A percentile compares a stretch with the other conserved stretches of the same genome.
These are phyloP conservation scores for Solanum ossicruentum DNA, from an alignment of 257 asterid species.

Conservation along the genomic window DNA sequence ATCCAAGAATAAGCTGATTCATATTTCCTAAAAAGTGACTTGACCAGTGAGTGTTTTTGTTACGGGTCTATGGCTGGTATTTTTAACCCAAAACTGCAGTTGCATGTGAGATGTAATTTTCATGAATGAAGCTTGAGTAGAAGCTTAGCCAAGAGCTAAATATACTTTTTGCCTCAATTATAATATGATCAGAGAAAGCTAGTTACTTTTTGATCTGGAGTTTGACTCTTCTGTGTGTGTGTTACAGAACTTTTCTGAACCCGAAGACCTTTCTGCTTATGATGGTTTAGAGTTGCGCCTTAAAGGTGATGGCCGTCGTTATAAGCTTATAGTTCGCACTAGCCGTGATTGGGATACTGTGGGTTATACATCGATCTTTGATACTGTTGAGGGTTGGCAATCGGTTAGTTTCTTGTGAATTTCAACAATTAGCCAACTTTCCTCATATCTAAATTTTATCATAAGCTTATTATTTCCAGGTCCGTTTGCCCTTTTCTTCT, in stretches of 20 bases:
- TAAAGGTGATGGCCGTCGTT: constrained; percentile 84
- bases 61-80: not conserved
- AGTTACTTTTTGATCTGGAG: not conserved
- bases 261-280: constrained; percentile 85
- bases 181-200: not conserved
- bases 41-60: not conserved
- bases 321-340: constrained; percentile 73
- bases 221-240: not conserved
- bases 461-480: constrained; percentile 24
- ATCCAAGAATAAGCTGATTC: not conserved
- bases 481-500: constrained; percentile 73
- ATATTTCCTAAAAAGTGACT: not conserved
- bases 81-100: not conserved
- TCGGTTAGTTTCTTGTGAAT: constrained; percentile 32
- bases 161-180: not conserved
- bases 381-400: constrained; percentile 85
- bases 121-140: not conserved
- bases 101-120: not conserved
- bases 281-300: constrained; percentile 84
- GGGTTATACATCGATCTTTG: constrained; percentile 69
- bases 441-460: not conserved
- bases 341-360: constrained; percentile 95
- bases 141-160: not conserved
- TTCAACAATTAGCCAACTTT: not conserved
- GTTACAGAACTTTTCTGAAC: constrained; percentile 65